Base-by-base conservation (phyloP, 2,329 filamentous ascomycete genomes). In the Colletotrichum scovillei region DNA sequence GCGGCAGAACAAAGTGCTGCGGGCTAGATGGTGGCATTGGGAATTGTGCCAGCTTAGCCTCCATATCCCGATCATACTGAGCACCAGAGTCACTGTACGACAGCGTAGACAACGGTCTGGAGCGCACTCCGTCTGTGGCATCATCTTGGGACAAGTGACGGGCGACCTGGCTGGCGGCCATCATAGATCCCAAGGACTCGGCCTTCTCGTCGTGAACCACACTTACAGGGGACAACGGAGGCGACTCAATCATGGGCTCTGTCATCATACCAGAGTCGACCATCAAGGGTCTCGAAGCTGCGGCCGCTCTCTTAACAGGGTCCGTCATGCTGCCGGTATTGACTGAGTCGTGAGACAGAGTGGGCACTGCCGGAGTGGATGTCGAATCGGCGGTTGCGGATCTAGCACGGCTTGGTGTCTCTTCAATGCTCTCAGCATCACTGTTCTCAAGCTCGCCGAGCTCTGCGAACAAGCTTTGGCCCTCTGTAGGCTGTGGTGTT, bases 381-480 rank as follows among this genome's bases (percentile, higher is more conserved):
- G 87, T 86, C 22, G 88, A 90, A 30, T 81, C 85, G 26, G 88
- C 88, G 6, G 88, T 89, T 56, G 82, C 77, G 22, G 84, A 87
- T 56, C 86, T 86, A 72, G 85, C 86, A 56, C 86, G 85, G 75
- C 87, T 89, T 30, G 90, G 90, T 35, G 90, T 92, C 30, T 84
- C 88, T 22, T 86, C 86, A 72, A 83, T 86, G 67, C 93, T 92
- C 74, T 93, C 92, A 73, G 94, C 93, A 75, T 94, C 94, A 76
- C 93, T 92, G 75, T 91, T 91, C 74, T 91, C 92, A 56, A 98
- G 86, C 76, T 95, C 94, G 66, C 93, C 94, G 55, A 99, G 88
- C 82, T 99, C 97, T 53, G 95, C 95, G 80, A 97, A 97, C 63
- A 99, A 86, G 79, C 93, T 98, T 85, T 98, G 94, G 19, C 90